A percentile compares a stretch with the other conserved stretches of the same genome.
Evolutionary conservation across 1,284 basidiomycete genomes (phyloP).

Genomic region (Trichosporon ovoides): DNA sequence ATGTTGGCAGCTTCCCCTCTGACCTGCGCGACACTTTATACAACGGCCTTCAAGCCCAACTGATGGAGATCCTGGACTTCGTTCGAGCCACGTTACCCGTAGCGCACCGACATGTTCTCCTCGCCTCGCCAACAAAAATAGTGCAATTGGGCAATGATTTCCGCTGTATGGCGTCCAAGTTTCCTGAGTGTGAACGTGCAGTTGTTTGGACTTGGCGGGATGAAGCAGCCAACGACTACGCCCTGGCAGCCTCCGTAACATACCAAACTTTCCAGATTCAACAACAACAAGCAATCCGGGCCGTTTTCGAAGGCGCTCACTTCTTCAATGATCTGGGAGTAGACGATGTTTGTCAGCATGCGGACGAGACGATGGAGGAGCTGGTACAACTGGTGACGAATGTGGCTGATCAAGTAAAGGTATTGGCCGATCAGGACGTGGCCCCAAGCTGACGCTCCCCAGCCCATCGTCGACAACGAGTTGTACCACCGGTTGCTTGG

Average conservation of each 20-base stretch:
- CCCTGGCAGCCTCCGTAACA: constrained; percentile 59
- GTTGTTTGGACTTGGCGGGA: constrained; percentile 51
- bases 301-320: constrained; percentile 59
- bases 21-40: background rate
- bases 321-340: constrained; percentile 69
- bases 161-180: constrained; percentile 56
- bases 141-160: constrained; percentile 88
- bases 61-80: constrained; percentile 12
- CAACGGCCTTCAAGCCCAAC: background rate
- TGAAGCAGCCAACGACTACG: constrained; percentile 55
- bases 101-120: constrained; percentile 62
- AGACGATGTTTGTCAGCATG: constrained; percentile 53
- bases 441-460: constrained; percentile 5
- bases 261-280: constrained; percentile 64
- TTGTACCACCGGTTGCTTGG: constrained; percentile 55
- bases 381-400: constrained; percentile 62
- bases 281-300: constrained; percentile 53
- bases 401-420: constrained; percentile 68
- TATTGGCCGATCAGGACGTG: constrained; percentile 39
- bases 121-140: constrained; percentile 56
- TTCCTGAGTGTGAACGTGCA: constrained; percentile 39
- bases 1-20: background rate
- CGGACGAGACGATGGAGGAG: background rate
- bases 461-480: constrained; percentile 26
- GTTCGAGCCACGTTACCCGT: constrained; percentile 57